Evolutionary conservation across 2,329 filamentous ascomycete species (phyloP).

Genomic region (Berkeleyomyces basicola): DNA sequence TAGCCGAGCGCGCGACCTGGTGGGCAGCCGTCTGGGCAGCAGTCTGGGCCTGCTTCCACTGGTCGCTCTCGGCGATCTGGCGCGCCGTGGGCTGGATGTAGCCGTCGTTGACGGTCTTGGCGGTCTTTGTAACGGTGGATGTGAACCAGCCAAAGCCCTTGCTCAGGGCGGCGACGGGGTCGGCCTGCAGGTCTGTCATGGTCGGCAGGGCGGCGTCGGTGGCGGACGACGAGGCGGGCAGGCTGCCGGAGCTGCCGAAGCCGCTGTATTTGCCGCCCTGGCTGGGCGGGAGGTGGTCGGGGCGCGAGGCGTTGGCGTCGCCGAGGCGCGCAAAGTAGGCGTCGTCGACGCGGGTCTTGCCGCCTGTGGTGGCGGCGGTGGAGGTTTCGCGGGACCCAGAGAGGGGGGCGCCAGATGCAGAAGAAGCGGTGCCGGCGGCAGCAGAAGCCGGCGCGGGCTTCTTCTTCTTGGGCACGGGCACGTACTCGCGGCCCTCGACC

Average conservation of each 20-base stretch:
- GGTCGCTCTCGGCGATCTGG: slow-evolving; percentile 64
- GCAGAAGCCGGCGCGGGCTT: slow-evolving; percentile 22
- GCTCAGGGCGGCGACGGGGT: slow-evolving; percentile 72
- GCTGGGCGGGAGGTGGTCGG: slow-evolving; percentile 60
- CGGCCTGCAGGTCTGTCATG: slow-evolving; percentile 78
- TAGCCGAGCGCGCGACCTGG: slow-evolving; percentile 49
- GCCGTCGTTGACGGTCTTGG: slow-evolving; percentile 76
- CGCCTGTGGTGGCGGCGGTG: slow-evolving; percentile 16
- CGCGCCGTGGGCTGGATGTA: slow-evolving; percentile 79
- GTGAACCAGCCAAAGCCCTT: slow-evolving; percentile 95
- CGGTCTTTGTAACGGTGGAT: slow-evolving; percentile 72
- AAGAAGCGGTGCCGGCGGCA: slow-evolving; percentile 19
- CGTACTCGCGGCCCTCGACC: slow-evolving; percentile 76
- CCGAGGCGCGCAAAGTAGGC: slow-evolving; percentile 80
- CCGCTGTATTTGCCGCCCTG: slow-evolving; percentile 88
- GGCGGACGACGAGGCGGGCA: slow-evolving; percentile 33
- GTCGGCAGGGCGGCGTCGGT: slow-evolving; percentile 36
- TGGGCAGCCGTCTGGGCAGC: slow-evolving; percentile 40
- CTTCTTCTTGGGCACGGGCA: slow-evolving; percentile 48
- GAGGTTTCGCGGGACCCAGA: slow-evolving; percentile 13
- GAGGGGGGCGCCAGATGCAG: slow-evolving; percentile 18
- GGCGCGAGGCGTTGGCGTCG: slow-evolving; percentile 60
- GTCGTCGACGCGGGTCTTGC: slow-evolving; percentile 55
- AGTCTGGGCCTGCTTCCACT: slow-evolving; percentile 39
- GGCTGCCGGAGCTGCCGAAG: slow-evolving; percentile 78